These are phyloP conservation scores for Pythium pyrilobum DNA, from an alignment of 352 stramenopile genomes.

Conservation along the genomic window DNA sequence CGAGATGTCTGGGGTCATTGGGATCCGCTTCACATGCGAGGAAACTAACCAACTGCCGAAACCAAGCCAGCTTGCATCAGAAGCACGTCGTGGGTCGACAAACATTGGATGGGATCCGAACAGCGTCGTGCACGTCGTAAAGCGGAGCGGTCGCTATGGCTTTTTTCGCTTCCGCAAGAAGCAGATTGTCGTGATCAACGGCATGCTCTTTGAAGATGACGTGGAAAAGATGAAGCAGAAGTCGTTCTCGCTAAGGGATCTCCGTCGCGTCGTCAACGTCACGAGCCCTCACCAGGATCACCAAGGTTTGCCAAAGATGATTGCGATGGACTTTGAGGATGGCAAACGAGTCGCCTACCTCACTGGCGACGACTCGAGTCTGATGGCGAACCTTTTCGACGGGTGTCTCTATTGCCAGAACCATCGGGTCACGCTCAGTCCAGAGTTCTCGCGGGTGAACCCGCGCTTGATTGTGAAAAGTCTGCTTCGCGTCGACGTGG, in stretches of 20 bases:
- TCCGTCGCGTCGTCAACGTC: conserved; percentile 48
- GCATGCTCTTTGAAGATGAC: conserved; percentile 14
- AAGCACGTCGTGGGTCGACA: neutral
- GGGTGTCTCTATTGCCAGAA: conserved; percentile 62
- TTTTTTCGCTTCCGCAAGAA: conserved; percentile 57
- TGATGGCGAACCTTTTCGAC: conserved; percentile 66
- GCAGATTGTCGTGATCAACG: conserved; percentile 32
- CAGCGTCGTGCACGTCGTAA: conserved; percentile 48
- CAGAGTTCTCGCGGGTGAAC: conserved; percentile 69
- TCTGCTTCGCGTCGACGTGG: conserved; percentile 45
- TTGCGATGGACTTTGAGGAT: conserved; percentile 67
- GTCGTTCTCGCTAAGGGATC: conserved; percentile 45
- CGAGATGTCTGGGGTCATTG: conserved; percentile 56
- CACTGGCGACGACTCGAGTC: conserved; percentile 45
- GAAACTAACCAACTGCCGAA: conserved; percentile 47
- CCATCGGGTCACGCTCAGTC: conserved; percentile 46
- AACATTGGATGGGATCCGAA: conserved; percentile 27
- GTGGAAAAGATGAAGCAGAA: conserved; percentile 27
- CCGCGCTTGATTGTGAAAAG: conserved; percentile 43
- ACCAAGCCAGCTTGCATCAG: conserved; percentile 10
- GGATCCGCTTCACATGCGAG: conserved; percentile 38
- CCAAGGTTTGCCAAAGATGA: conserved; percentile 17
- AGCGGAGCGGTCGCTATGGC: conserved; percentile 48
- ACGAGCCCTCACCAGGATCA: conserved; percentile 3
- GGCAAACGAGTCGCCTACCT: conserved; percentile 56